A percentile compares a stretch with the other conserved stretches of the same genome.
These are phyloP conservation scores for Pittosporum tobira DNA, from an alignment of 129 eudicot genomes.

Conservation along the genomic window DNA sequence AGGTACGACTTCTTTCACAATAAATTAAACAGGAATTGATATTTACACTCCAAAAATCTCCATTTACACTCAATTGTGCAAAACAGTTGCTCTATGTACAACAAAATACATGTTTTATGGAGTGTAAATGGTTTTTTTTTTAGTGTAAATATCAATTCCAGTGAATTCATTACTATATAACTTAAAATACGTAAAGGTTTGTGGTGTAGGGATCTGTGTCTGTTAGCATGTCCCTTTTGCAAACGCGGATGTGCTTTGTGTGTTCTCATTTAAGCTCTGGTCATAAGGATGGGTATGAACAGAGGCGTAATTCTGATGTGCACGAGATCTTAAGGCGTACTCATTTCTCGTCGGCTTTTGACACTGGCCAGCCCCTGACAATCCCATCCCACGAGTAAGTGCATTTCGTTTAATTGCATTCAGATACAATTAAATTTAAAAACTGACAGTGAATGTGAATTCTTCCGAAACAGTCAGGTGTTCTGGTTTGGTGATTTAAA, in stretches of 20 bases:
- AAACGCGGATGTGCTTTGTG: conserved; percentile 76
- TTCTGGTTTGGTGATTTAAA: conserved; percentile 99
- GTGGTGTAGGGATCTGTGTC: conserved; percentile 84
- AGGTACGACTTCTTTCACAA: conserved; percentile 36
- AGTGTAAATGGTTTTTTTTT: too few relatives aligned
- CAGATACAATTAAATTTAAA: neutral
- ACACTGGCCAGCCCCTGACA: conserved; percentile 64
- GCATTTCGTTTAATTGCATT: conserved; percentile 2
- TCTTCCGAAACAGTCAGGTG: conserved; percentile 65
- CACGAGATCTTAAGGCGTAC: conserved; percentile 76
- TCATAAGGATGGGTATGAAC: conserved; percentile 73
- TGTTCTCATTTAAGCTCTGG: conserved; percentile 97
- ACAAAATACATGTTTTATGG: too few relatives aligned
- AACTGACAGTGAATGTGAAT: too few relatives aligned
- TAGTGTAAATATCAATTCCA: too few relatives aligned
- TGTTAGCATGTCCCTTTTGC: conserved; percentile 88
- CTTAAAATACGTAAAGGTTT: neutral
- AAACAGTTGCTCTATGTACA: too few relatives aligned
- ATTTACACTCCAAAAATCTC: too few relatives aligned
- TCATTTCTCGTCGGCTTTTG: conserved; percentile 67
- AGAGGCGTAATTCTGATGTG: conserved; percentile 84
- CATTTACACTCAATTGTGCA: too few relatives aligned
- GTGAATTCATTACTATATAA: too few relatives aligned
- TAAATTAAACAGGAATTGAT: too few relatives aligned
- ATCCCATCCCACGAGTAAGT: conserved; percentile 96